Evolutionary conservation across 202 grass and related monocot genomes (phyloP), one percentile per base, ranked within the genome.

Genomic region (Panicum virgatum): DNA sequence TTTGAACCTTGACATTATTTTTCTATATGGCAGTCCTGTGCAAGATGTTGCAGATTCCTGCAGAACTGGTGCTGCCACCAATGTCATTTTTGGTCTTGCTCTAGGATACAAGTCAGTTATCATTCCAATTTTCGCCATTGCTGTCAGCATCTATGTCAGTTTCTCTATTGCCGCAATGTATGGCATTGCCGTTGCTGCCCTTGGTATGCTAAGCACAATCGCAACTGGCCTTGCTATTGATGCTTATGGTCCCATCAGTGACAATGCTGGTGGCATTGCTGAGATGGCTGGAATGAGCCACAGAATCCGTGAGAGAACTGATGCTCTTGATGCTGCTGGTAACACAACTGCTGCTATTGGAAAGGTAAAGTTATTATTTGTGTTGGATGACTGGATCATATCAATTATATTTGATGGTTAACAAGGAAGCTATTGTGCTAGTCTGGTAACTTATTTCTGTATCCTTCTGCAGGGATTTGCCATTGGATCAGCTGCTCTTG

Each of bases 241-340:
- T 88, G 94, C 94, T 84, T 97, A 97, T 88, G 94, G 94, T 57
- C 94, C 94, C 82, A 97, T 97, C 47, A 97, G 94, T 86, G 94
- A 97, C 83, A 97, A 97, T 88, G 94, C 94, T 88, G 94, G 94
- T 80, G 94, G 94, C 46, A 97, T 97, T 90, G 94, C 94, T 57
- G 94, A 97, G 89, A 94, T 97, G 94, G 94, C 94, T 25, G 91
- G 94, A 79, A 97, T 97, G 94, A 97, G 91, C 77, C 94, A 97
- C 87, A 91, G 89, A 85, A 97, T 97, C 69, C 89, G 94, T 70
- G 94, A 97, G 94, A 92, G 91, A 56, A 97, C 94, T 86, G 94
- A 97, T 86, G 94, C 94, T 48, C 91, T 97, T 77, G 94, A 97
- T 70, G 94, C 94, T 67, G 94, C 94, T 58, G 94, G 94, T 77